Base-by-base conservation (phyloP, 208 protist genomes). In the Trypanosoma grayi region DNA sequence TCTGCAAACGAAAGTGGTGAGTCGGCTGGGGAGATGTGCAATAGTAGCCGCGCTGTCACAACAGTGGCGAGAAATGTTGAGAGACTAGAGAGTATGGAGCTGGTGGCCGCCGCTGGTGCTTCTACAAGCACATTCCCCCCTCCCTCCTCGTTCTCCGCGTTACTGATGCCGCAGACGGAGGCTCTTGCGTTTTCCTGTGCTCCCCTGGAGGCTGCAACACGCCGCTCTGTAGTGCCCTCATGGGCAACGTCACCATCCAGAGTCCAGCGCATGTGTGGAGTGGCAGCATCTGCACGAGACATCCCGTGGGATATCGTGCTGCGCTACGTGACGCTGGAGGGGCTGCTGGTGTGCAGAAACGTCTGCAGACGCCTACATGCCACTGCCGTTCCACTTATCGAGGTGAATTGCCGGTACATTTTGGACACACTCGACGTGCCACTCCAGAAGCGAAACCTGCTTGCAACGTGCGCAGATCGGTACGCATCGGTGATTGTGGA, bases 341-440 rank as follows among this genome's bases (percentile, higher is more conserved):
- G 18, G 20, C 14, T 66, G 24, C 16, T 56, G 24, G 28, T 51
- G 1, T 66, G 34, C 33, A 30, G 18, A 28, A 8, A 9, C 16
- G 50, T 66, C 4, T 54, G 37, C 58, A 18, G 2, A 36, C n/a
- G 9, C 25, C 2, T 66, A 24, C 37, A 37, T 16, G 31, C 25
- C 2, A 40, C 28, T 1, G 60, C 60, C 9, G 24, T 66, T 50
- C 48, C 60, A 25, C 47, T 66, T 33, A 41, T 66, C 34, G 2
- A 30, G 33, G 31, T 18, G 30, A 66, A 66, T 27, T 66, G 47
- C 3, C 27, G n/a, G 16, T 66, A 57, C 39, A 66, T 66, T 50
- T 8, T 57, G 13, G 27, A 66, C 6, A 50, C 39, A 14, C n/a
- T 66, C 16, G 60, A 66, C 45, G n/a, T 66, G n/a, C 60, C 60